A percentile compares a stretch with the other conserved stretches of the same genome.
phyloP scores from a whole-genome alignment of 139 green algal genomes.

The Tetradesmus obliquus region DNA sequence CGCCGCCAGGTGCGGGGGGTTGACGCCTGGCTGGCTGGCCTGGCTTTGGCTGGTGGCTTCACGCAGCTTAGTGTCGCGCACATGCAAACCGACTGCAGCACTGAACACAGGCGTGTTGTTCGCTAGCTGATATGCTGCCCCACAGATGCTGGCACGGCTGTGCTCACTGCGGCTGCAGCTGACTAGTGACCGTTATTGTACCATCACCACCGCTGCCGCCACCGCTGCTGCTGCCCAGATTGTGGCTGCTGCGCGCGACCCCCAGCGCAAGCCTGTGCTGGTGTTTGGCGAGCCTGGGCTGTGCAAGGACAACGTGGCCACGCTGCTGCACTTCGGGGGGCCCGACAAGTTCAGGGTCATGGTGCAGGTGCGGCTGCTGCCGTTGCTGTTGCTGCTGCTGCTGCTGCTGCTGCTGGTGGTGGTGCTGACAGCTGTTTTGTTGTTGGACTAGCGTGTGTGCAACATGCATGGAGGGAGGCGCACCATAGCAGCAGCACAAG shows the following conservation, averaged over 20 bases:
- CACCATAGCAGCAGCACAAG: background rate
- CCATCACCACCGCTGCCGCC: too few species aligned
- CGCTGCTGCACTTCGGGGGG: constrained; percentile 78
- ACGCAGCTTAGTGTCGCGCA: too few species aligned
- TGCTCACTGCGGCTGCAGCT: background rate
- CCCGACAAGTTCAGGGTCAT: constrained; percentile 52
- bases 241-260: constrained; percentile 34
- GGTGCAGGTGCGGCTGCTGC: constrained; percentile 49
- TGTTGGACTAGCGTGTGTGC: background rate
- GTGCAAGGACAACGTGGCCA: constrained; percentile 73
- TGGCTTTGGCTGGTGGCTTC: too few species aligned
- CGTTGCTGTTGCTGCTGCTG: background rate
- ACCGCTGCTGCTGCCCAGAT: constrained; percentile 28
- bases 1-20: constrained; percentile 50
- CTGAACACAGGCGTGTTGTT: background rate
- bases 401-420: too few species aligned
- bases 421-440: too few species aligned
- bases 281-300: constrained; percentile 82
- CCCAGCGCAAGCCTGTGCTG: constrained; percentile 54
- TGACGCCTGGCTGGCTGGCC: background rate
- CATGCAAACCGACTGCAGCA: too few species aligned
- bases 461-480: background rate
- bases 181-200: too few species aligned
- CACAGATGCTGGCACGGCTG: background rate
- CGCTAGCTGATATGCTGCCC: background rate